Base-by-base conservation (phyloP, 179 eudicot species). In the Beta macrorhiza region DNA sequence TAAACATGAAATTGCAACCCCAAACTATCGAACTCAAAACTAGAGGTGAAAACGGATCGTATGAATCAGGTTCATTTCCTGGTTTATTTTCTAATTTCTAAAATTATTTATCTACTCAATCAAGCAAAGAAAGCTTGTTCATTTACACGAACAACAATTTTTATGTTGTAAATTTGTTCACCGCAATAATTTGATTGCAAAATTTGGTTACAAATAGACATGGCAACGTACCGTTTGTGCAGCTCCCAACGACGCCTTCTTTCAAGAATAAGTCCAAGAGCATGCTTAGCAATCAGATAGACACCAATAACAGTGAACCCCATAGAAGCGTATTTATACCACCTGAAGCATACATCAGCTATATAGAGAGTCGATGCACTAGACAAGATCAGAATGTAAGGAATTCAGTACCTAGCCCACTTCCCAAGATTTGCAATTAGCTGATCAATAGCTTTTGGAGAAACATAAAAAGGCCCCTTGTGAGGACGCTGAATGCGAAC, bases 391-490 rank as follows among this genome's bases (percentile, higher is more conserved):
- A 12, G 16, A 72, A 2, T 56, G 25, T 16, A 74, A 37, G 68
- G 37, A 72, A 74, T 70, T 57, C 52, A 82, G 70, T 87, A 96
- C 99, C 98, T 92, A 72, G 99, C 95, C 97, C 97, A 96, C 75
- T 89, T 96, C 70, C 95, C 97, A 80, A 96, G 93, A 86, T 94
- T 92, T 82, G 92, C 90, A 87, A 92, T 91, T 82, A 96, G 97
- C 89, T 96, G 97, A 82, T 96, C 97, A 76, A 96, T 89, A 78
- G 90, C 89, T 84, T 90, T 91, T 29, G 89, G 94, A 81, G 97
- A 84, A 63, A 91, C 97, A 88, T 96, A 96, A 89, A 94, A 94
- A 57, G 98, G 99, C 83, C 97, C 99, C 85, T 89, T 91, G 82
- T 87, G 89, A 67, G 99, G 99, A 78, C 91, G 86, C 80, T 96